Percentiles rank a stretch among this genome's conserved stretches.
Conservation (phyloP, 2,329 filamentous ascomycete species). For the Aspergillus fumigatiaffinis region DNA sequence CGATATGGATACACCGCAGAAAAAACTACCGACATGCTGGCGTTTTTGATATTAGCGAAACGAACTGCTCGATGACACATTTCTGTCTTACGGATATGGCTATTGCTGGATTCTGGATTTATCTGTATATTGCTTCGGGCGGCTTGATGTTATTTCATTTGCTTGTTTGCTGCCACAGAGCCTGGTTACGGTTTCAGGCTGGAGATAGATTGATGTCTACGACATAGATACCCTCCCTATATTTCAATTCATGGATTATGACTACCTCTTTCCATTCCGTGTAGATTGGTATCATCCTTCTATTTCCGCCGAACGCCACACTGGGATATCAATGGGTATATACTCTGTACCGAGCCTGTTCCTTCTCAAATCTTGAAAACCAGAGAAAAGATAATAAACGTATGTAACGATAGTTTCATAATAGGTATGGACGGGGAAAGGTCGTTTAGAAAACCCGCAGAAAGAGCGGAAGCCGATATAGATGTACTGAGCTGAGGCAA, state of each 20-base stretch:
- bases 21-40: background rate
- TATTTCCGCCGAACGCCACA: background rate
- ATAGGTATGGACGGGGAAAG: background rate
- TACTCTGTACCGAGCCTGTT: background rate
- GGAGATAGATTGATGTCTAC: conserved; percentile 16
- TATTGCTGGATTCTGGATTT: background rate
- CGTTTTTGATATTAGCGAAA: background rate
- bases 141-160: background rate
- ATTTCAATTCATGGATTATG: background rate
- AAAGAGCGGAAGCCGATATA: too few species aligned
- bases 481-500: too few species aligned
- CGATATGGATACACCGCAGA: background rate
- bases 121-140: background rate
- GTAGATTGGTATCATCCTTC: background rate
- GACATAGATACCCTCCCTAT: conserved; percentile 18
- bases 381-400: background rate
- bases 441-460: background rate
- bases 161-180: background rate
- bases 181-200: background rate
- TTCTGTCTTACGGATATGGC: background rate
- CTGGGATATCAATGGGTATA: background rate
- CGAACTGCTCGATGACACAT: conserved; percentile 3
- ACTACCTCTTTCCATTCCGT: background rate
- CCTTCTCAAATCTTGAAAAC: background rate
- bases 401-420: background rate